Evolutionary conservation across 2,329 filamentous ascomycete species (phyloP).

Genomic region (Colletotrichum neosansevieriae): DNA sequence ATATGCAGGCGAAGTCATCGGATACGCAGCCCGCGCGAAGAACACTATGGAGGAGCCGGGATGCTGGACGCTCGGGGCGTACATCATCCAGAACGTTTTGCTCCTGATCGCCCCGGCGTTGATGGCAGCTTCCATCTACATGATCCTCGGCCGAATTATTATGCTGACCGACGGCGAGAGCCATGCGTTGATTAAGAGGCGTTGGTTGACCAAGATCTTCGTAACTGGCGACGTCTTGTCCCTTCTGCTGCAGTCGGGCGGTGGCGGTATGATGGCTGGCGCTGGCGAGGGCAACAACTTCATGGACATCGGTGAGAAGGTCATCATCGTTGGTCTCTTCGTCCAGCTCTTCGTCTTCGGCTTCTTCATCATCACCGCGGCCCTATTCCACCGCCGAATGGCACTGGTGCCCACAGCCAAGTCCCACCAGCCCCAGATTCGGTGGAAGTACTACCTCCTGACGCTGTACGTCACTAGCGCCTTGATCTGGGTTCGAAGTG

Average conservation of each 20-base stretch:
- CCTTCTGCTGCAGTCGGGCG: slow-evolving; percentile 51
- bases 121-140: slow-evolving; percentile 59
- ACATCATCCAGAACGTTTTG: slow-evolving; percentile 55
- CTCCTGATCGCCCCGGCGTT: slow-evolving; percentile 54
- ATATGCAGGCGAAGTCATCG: slow-evolving; percentile 31
- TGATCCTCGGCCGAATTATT: slow-evolving; percentile 58
- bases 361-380: slow-evolving; percentile 61
- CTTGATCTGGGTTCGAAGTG: slow-evolving; percentile 58
- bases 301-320: slow-evolving; percentile 53
- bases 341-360: slow-evolving; percentile 66
- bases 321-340: slow-evolving; percentile 65
- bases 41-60: slow-evolving; percentile 30
- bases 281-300: slow-evolving; percentile 23
- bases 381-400: slow-evolving; percentile 56
- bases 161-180: slow-evolving; percentile 52
- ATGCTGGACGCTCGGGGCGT: slow-evolving; percentile 57
- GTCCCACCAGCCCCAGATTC: slow-evolving; percentile 35
- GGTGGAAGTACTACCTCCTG: slow-evolving; percentile 48
- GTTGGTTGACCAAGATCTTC: slow-evolving; percentile 64
- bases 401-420: slow-evolving; percentile 41
- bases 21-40: slow-evolving; percentile 29
- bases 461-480: slow-evolving; percentile 49
- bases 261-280: slow-evolving; percentile 37
- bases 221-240: slow-evolving; percentile 62
- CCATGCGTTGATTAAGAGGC: slow-evolving; percentile 55